Base-by-base conservation (phyloP, 495 filamentous ascomycete genomes). In the Tuber indicum region DNA sequence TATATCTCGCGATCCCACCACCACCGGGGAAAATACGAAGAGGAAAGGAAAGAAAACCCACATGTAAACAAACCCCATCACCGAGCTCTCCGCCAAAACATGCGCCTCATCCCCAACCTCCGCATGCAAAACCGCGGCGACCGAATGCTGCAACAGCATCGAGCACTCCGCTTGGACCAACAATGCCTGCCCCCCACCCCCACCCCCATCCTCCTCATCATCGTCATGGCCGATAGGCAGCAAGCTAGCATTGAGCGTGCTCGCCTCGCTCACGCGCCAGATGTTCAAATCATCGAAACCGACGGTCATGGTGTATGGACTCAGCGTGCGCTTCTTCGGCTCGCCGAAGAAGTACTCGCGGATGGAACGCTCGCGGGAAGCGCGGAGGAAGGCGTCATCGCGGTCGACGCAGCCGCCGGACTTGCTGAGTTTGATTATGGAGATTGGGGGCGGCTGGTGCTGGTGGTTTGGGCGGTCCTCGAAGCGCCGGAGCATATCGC, bases 291-390 rank as follows among this genome's bases (percentile, higher is more conserved):
- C 87, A 74, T 89, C 86, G 80, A 94, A 96, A 76, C 92, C 89
- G 16, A 95, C 87, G 71, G 91, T 90, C 81, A 94, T 91, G 0
- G 92, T 94, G 78, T 93, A 92, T 0, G 96, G 96, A 41, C 91
- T 96, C 6, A 99, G 86, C 0, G 93, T 93, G 73, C 90, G 87
- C 78, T 90, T 91, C 82, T 69, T 85, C 0, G 87, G 78, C 76
- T 91, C 91, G 4, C 96, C 96, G 84, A 98, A 98, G 87, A 98
- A 99, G 84, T 98, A 99, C 75, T 94, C 90, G 74, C 91, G 91
- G 26, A 98, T 94, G 45, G 91, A 89, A 0, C 90, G 89, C 76
- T 95, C 92, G 42, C 90, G 87, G 5, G 89, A 84, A 44, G 88
- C 87, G 75, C 91, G 91, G 86, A 94, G 88, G 83, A 92, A 98